phyloP scores from a whole-genome alignment of 352 stramenopile genomes.

The Pythium rishiriense region DNA sequence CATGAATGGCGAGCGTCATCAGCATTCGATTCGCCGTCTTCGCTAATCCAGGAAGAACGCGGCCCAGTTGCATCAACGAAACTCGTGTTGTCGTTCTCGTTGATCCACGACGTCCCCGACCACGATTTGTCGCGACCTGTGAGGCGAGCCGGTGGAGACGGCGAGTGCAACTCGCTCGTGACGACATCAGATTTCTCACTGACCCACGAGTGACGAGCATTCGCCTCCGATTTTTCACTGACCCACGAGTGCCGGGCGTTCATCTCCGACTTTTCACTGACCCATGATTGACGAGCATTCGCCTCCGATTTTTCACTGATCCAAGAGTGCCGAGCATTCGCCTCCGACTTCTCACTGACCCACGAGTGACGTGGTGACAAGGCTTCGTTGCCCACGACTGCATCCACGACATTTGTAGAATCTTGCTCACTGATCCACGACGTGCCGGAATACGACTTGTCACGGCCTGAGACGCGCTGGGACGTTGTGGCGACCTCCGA shows the following conservation, averaged over 20 bases:
- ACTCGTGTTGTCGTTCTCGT: slow-evolving; percentile 17
- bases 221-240: neutral
- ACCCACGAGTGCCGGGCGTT: slow-evolving; percentile 16
- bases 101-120: slow-evolving; percentile 18
- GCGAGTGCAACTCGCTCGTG: neutral
- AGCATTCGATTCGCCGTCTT: slow-evolving; percentile 1
- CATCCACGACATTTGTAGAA: neutral
- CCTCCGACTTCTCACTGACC: slow-evolving; percentile 10
- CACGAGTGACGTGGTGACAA: slow-evolving; percentile 5
- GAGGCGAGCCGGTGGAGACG: neutral
- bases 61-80: slow-evolving; percentile 2
- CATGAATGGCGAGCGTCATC: neutral
- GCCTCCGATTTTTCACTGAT: neutral
- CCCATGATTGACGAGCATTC: neutral
- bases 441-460: slow-evolving; percentile 15
- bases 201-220: slow-evolving; percentile 7
- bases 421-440: slow-evolving; percentile 24
- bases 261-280: neutral
- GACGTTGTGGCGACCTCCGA: neutral
- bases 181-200: slow-evolving; percentile 6
- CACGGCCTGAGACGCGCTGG: neutral
- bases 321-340: neutral
- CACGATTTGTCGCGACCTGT: slow-evolving; percentile 13
- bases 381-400: neutral
- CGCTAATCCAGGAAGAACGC: slow-evolving; percentile 19